phyloP scores from a whole-genome alignment of 2,329 filamentous ascomycete genomes.

The Diaporthe sp. region DNA sequence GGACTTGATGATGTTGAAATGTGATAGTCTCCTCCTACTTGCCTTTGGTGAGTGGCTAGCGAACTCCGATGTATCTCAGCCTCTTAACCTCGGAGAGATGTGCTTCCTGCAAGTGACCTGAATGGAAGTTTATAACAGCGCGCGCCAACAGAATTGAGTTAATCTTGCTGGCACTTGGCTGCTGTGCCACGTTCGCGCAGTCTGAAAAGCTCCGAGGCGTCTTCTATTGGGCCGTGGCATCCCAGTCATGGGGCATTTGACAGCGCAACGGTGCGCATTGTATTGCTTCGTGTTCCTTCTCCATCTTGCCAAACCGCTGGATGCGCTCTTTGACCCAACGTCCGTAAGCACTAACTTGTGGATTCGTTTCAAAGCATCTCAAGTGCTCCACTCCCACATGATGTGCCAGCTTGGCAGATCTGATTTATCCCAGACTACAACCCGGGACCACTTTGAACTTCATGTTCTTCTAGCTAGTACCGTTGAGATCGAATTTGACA shows the following conservation, averaged over 20 bases:
- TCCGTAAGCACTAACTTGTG: constrained; percentile 16
- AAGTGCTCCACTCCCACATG: neutral
- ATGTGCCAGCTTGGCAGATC: neutral
- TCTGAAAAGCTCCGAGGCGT: neutral
- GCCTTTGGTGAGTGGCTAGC: neutral
- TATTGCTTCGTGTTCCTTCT: neutral
- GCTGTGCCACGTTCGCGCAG: neutral
- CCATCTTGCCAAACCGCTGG: neutral
- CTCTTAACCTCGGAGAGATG: neutral
- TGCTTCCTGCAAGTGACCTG: neutral
- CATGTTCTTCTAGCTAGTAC: too few relatives aligned
- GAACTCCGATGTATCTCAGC: neutral
- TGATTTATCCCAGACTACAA: neutral
- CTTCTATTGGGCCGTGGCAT: neutral
- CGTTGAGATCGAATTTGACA: too few relatives aligned
- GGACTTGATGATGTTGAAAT: neutral
- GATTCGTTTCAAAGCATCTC: neutral
- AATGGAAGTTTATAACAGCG: neutral
- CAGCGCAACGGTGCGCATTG: neutral
- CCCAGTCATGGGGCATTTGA: neutral
- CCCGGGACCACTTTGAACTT: too few relatives aligned
- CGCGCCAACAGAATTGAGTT: neutral
- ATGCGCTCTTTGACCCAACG: neutral
- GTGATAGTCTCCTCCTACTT: neutral
- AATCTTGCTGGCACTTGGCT: neutral